phyloP scores from a whole-genome alignment of 176 grass and related monocot genomes.

The Saccharum officinarum region DNA sequence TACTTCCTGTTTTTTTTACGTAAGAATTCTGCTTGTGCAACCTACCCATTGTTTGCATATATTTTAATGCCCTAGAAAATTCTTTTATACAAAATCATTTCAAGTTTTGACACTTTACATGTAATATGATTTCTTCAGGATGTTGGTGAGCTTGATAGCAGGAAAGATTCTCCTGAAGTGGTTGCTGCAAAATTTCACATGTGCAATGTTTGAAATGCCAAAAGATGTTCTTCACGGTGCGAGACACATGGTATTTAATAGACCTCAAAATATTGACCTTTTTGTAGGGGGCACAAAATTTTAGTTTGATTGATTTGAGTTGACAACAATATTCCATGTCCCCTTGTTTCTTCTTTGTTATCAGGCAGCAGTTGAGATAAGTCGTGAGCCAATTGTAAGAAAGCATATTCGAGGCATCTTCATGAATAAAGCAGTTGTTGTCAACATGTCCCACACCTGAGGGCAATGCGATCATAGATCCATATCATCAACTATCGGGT shows the following conservation, averaged over 20 bases:
- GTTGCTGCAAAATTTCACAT: constrained; percentile 91
- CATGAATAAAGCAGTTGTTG: constrained; percentile 85
- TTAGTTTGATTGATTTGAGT: neutral
- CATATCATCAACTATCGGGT: constrained; percentile 74
- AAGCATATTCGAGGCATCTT: constrained; percentile 92
- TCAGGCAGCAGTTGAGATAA: constrained; percentile 91
- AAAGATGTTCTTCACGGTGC: constrained; percentile 92
- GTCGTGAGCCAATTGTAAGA: constrained; percentile 84
- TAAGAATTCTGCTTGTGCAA: neutral
- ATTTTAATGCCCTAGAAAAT: neutral
- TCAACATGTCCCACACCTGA: constrained; percentile 80
- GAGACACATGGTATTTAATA: constrained; percentile 79
- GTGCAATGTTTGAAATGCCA: constrained; percentile 79
- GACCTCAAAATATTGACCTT: constrained; percentile 16
- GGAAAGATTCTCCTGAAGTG: constrained; percentile 86
- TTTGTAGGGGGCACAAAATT: neutral
- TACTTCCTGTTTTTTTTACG: neutral
- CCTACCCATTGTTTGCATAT: neutral
- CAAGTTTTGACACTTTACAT: neutral
- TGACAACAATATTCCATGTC: neutral
- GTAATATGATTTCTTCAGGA: constrained; percentile 44
- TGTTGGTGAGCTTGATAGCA: constrained; percentile 72
- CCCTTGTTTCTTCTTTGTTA: constrained; percentile 1
- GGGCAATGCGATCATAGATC: constrained; percentile 71
- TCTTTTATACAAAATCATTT: neutral